Evolutionary conservation across 495 filamentous ascomycete species (phyloP), one percentile per base, ranked within the genome.

Genomic region (Elasticomyces elasticus): DNA sequence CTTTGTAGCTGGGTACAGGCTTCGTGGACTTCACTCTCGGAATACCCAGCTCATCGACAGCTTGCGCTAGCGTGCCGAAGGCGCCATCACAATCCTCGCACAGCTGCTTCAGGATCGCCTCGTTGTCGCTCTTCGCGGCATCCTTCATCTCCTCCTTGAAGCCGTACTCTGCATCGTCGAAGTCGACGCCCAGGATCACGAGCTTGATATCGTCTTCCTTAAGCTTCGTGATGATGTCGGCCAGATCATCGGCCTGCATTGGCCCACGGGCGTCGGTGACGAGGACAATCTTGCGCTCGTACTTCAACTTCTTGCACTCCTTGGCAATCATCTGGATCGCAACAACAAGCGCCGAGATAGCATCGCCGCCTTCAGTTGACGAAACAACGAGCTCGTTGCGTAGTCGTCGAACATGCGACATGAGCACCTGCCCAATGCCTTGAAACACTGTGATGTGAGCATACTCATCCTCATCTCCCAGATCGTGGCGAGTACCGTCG

Each of bases 111-210:
- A 96, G 69, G 2, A 80, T 65, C 10, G 63, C 60, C 67, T 97
- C 91, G 63, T 92, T 95, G 33, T 56, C 52, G 9, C 44, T 43
- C 41, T 63, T 66, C 31, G 22, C 43, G 78, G 75, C 53, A 46
- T 79, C 72, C 67, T 99, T 99, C 60, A 85, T 80, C 67, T 99
- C 91, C 72, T 99, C 91, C 67, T 91, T 94, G 62, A 87, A 84
- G 25, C 90, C 89, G 62, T 81, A 95, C 27, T 95, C 89, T 3
- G 81, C 64, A 70, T 96, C 94, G 60, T 99, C 89, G 66, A 97
- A 97, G 69, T 99, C 92, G 24, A 90, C 78, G 6, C 92, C 92
- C 49, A 98, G 68, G 19, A 96, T 67, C 10, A 81, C 71, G 37
- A 97, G 76, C 58, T 91, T 80, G 59, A 95, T 91, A 27, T 77